Percentiles rank a stretch among this genome's conserved stretches.
These are phyloP conservation scores for Larix kaempferi DNA, from an alignment of 75 land plant species.

Conservation along the genomic window DNA sequence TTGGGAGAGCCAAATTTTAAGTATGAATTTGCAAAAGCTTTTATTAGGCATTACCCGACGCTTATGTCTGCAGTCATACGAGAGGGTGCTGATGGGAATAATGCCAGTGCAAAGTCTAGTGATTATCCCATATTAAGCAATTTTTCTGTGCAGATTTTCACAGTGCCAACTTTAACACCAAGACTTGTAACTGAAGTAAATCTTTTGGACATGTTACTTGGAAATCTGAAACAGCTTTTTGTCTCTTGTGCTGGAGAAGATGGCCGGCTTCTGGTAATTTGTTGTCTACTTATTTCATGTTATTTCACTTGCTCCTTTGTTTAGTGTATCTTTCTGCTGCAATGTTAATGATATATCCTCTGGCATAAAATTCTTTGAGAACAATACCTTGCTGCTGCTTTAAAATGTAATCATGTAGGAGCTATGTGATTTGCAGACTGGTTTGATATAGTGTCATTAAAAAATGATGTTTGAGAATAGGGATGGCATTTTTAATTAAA, in stretches of 20 bases:
- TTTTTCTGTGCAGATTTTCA: constrained; percentile 95
- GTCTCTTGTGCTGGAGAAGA: constrained; percentile 66
- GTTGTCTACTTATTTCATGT: constrained; percentile 2
- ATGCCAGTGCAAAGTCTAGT: constrained; percentile 11
- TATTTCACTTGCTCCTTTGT: neutral
- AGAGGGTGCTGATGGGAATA: constrained; percentile 21
- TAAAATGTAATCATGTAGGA: too few relatives aligned
- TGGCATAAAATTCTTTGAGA: too few relatives aligned
- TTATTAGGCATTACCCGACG: constrained; percentile 57
- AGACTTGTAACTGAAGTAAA: constrained; percentile 73
- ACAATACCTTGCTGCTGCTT: too few relatives aligned
- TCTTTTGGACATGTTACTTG: constrained; percentile 64
- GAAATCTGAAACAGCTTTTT: constrained; percentile 64
- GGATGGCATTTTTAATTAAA: too few relatives aligned
- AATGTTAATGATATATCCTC: neutral
- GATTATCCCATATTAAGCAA: constrained; percentile 59
- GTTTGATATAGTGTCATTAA: too few relatives aligned
- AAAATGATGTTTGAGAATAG: too few relatives aligned
- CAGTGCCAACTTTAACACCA: constrained; percentile 84
- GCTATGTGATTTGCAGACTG: too few relatives aligned
- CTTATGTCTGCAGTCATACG: constrained; percentile 46
- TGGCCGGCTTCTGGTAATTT: constrained; percentile 64
- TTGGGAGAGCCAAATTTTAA: constrained; percentile 85
- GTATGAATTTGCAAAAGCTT: constrained; percentile 74
- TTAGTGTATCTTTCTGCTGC: neutral